These are phyloP conservation scores for Trichoderma gamsii DNA, from an alignment of 495 filamentous ascomycete species.

Conservation along the genomic window DNA sequence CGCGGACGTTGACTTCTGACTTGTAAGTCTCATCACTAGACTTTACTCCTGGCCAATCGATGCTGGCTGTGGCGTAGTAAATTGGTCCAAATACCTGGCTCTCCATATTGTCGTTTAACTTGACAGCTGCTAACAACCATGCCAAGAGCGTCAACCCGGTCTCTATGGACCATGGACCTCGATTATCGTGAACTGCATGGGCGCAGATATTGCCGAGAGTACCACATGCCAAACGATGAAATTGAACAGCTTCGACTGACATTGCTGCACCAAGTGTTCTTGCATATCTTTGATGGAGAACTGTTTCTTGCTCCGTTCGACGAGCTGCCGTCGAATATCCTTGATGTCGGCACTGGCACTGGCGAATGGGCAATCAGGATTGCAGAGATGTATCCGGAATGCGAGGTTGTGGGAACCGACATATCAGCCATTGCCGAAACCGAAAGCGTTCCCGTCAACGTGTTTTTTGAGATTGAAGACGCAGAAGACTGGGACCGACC, in stretches of 20 bases:
- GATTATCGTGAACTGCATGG: slow-evolving; percentile 56
- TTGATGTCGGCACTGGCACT: slow-evolving; percentile 64
- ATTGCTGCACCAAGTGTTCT: slow-evolving; percentile 60
- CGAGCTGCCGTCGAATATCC: slow-evolving; percentile 47
- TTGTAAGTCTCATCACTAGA: background rate
- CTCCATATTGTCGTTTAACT: background rate
- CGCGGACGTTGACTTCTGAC: background rate
- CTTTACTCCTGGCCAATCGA: background rate
- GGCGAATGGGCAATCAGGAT: slow-evolving; percentile 74
- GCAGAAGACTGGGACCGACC: slow-evolving; percentile 54
- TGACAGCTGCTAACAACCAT: background rate
- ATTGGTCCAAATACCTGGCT: background rate
- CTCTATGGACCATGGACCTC: slow-evolving; percentile 51
- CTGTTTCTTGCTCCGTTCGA: slow-evolving; percentile 55
- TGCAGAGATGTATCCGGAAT: slow-evolving; percentile 55
- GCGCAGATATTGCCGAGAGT: slow-evolving; percentile 61
- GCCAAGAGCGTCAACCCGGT: slow-evolving; percentile 48
- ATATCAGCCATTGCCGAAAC: slow-evolving; percentile 54
- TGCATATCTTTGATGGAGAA: slow-evolving; percentile 53
- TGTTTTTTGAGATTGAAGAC: slow-evolving; percentile 66
- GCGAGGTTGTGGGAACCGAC: slow-evolving; percentile 63
- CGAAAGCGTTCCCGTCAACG: slow-evolving; percentile 50
- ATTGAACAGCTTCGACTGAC: slow-evolving; percentile 65
- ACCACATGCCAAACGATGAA: slow-evolving; percentile 74
- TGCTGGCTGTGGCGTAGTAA: too few species aligned